These are phyloP conservation scores for Fusarium tricinctum DNA, from an alignment of 2,329 filamentous ascomycete species.

Conservation along the genomic window DNA sequence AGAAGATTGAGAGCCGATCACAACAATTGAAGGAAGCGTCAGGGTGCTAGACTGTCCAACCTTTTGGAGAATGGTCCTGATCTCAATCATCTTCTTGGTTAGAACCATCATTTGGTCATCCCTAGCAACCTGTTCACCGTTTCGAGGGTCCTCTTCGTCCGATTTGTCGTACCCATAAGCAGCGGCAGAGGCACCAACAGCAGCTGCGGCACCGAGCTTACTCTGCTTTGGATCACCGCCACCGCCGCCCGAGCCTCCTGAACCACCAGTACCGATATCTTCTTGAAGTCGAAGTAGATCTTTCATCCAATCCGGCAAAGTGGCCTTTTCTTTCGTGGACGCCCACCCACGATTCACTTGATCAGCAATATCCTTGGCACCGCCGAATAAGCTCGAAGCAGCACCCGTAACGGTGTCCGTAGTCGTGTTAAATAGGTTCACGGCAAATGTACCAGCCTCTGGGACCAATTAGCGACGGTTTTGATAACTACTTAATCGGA, in stretches of 20 bases:
- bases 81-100: slow-evolving; percentile 99
- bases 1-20: slow-evolving; percentile 97
- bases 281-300: slow-evolving; percentile 76
- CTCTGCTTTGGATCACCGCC: slow-evolving; percentile 69
- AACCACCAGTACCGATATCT: slow-evolving; percentile 66
- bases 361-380: slow-evolving; percentile 79
- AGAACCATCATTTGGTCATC: slow-evolving; percentile 99
- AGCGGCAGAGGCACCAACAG: slow-evolving; percentile 79
- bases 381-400: slow-evolving; percentile 77
- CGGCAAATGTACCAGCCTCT: slow-evolving; percentile 65
- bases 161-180: slow-evolving; percentile 84
- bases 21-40: slow-evolving; percentile 96
- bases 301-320: slow-evolving; percentile 81
- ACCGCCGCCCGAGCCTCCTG: slow-evolving; percentile 62
- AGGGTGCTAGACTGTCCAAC: slow-evolving; percentile 92
- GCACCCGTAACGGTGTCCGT: slow-evolving; percentile 78
- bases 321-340: slow-evolving; percentile 82
- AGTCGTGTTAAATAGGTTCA: slow-evolving; percentile 79
- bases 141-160: slow-evolving; percentile 73
- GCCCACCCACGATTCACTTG: slow-evolving; percentile 87
- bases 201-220: slow-evolving; percentile 71
- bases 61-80: slow-evolving; percentile 88
- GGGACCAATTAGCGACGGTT: slow-evolving; percentile 44
- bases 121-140: slow-evolving; percentile 75
- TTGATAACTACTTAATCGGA: background rate